Conservation (phyloP, 495 filamentous ascomycete genomes). For the Penicillium parvum region DNA sequence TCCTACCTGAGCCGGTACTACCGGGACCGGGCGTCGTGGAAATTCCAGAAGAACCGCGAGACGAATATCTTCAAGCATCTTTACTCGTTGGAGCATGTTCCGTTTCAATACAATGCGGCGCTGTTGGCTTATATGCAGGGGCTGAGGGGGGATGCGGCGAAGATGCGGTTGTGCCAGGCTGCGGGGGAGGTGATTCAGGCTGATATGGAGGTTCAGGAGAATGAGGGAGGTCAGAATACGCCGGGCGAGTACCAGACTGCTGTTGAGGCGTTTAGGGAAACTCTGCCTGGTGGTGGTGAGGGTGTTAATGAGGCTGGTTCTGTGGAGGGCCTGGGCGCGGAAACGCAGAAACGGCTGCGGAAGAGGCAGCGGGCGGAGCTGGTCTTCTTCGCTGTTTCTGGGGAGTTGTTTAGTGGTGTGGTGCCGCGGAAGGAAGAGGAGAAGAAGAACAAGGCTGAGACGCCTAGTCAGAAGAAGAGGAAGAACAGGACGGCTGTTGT, state of each 20-base stretch:
- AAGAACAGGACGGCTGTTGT: constrained; percentile 48
- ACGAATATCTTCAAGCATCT: constrained; percentile 76
- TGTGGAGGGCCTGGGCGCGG: constrained; percentile 38
- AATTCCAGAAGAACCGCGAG: constrained; percentile 90
- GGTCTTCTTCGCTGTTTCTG: constrained; percentile 40
- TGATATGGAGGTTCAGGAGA: too few species aligned
- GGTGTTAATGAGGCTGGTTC: constrained; percentile 29
- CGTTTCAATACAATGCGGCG: constrained; percentile 56
- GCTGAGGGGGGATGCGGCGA: constrained; percentile 61
- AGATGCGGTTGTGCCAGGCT: constrained; percentile 53
- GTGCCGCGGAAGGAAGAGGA: constrained; percentile 11
- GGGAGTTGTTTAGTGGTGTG: constrained; percentile 27
- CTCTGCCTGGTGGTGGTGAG: constrained; percentile 25
- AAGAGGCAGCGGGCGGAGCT: constrained; percentile 46
- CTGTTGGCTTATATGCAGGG: constrained; percentile 69
- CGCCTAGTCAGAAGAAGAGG: constrained; percentile 53
- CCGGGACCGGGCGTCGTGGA: constrained; percentile 65
- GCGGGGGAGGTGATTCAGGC: constrained; percentile 51
- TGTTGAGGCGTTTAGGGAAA: constrained; percentile 40
- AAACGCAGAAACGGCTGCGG: constrained; percentile 32
- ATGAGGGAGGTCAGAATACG: constrained; percentile 16
- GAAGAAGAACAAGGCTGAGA: constrained; percentile 27
- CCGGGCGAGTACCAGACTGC: constrained; percentile 52
- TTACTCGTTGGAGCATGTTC: constrained; percentile 63
- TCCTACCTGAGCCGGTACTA: constrained; percentile 69